Base-by-base conservation (phyloP, 2,329 filamentous ascomycete genomes). In the Periconia sp. region DNA sequence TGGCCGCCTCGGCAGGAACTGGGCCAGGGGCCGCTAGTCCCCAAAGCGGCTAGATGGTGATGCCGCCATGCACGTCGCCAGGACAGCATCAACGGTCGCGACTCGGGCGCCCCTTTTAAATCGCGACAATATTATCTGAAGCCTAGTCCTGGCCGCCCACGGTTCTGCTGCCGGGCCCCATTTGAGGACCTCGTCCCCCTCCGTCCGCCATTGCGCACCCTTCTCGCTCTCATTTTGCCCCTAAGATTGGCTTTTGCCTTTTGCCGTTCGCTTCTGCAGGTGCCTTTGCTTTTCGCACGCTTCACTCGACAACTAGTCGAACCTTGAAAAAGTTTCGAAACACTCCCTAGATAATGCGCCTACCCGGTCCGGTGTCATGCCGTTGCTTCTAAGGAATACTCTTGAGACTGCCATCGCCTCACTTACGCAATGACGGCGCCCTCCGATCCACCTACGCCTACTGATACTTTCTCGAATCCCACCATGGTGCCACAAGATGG, bases 401-500 rank as follows among this genome's bases (percentile, higher is more conserved):
- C 38, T 51, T 54, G 59, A 64, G 40, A 61, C 61, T 34, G 42
- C 40, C 42, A 41, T 46, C 45, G 52, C 59, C 50, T 58, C 62
- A 51, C 53, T 51, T 50, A 54, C 55, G 55, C 54, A 46, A 68
- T 68, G 64, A 69, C 65, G 48, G 59, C 59, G 33, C 49, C 52
- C 33, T 30, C 43, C n/a, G 40, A 47, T 17, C 25, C 39, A 32
- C 43, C 41, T 28, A 37, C 43, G 22, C 19, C 34, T 40, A 43
- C 43, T 32, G 46, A 46, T 45, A 48, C 45, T 29, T 49, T 42
- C 40, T 43, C 56, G 36, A 52, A 48, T 44, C 44, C 57, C 36
- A 23, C 54, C 34, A 52, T 46, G 33, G 43, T 55, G 24, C 17
- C 55, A 83, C 51, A 53, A 17, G 44, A 86, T 88, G 39, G 89